Conservation (phyloP, 805 yeast species). For the Lipomyces orientalis region DNA sequence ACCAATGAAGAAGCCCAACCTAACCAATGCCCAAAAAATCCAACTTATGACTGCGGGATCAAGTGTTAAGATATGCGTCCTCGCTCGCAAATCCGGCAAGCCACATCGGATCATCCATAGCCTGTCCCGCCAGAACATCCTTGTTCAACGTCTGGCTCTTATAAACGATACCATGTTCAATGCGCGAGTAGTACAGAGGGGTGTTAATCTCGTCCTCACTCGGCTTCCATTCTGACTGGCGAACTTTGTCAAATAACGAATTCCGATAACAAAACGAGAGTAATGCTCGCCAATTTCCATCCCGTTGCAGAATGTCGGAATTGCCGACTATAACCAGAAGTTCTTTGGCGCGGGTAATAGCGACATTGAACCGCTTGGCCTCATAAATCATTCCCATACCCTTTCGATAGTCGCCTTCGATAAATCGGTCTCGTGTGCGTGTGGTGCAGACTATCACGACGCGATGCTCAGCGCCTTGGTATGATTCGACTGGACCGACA, state of each 20-base stretch:
- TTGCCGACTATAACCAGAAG: conserved; percentile 55
- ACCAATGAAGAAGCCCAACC: neutral
- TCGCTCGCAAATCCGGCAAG: conserved; percentile 32
- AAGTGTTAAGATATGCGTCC: conserved; percentile 12
- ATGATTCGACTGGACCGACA: conserved; percentile 36
- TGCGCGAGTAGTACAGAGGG: conserved; percentile 27
- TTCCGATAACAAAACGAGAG: conserved; percentile 30
- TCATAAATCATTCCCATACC: conserved; percentile 36
- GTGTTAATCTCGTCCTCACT: conserved; percentile 26
- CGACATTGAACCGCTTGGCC: conserved; percentile 50
- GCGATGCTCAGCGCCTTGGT: conserved; percentile 35
- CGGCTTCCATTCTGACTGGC: conserved; percentile 24
- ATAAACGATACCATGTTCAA: conserved; percentile 21
- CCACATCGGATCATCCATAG: conserved; percentile 35
- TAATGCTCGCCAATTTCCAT: conserved; percentile 33
- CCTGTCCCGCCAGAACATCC: conserved; percentile 8
- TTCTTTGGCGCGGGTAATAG: conserved; percentile 53
- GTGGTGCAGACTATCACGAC: conserved; percentile 36
- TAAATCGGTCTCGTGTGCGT: conserved; percentile 29
- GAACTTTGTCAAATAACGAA: conserved; percentile 19
- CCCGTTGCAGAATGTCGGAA: conserved; percentile 40
- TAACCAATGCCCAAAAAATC: neutral
- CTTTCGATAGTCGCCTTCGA: conserved; percentile 20
- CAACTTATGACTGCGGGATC: neutral
- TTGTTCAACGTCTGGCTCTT: neutral